Conservation (phyloP, 2,329 filamentous ascomycete species). For the Neurospora sp. region DNA sequence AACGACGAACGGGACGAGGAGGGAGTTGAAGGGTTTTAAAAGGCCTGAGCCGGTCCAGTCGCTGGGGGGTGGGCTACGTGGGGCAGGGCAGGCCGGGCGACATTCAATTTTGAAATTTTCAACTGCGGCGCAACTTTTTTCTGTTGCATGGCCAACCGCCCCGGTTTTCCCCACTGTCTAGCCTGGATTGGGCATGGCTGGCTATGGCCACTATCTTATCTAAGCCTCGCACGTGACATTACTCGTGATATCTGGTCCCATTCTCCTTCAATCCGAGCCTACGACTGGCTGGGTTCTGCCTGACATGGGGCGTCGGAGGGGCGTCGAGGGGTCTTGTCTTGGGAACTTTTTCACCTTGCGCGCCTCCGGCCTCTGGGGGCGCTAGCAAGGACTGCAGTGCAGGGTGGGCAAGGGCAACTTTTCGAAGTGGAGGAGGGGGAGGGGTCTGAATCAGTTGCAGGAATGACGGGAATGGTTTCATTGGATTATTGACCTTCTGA, state of each 20-base stretch:
- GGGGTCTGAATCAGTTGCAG: not conserved
- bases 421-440: not conserved
- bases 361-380: not conserved
- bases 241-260: slow-evolving; percentile 10
- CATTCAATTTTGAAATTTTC: slow-evolving; percentile 20
- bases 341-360: not conserved
- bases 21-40: slow-evolving; percentile 1
- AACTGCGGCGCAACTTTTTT: slow-evolving; percentile 18
- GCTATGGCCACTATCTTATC: slow-evolving; percentile 9
- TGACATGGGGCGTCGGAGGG: not conserved
- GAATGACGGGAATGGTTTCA: not conserved
- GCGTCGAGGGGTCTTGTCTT: not conserved
- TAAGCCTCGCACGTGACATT: slow-evolving; percentile 7
- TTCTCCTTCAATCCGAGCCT: not conserved
- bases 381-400: not conserved
- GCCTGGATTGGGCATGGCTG: slow-evolving; percentile 7
- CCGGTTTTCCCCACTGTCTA: slow-evolving; percentile 13
- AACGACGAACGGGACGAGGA: slow-evolving; percentile 9
- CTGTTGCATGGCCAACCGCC: slow-evolving; percentile 11
- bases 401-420: not conserved
- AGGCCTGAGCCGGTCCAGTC: not conserved
- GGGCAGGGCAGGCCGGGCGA: slow-evolving; percentile 13
- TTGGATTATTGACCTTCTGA: not conserved
- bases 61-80: slow-evolving; percentile 8
- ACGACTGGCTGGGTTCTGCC: not conserved